Conservation (phyloP, 495 filamentous ascomycete genomes). For the Hamigera avellanea region DNA sequence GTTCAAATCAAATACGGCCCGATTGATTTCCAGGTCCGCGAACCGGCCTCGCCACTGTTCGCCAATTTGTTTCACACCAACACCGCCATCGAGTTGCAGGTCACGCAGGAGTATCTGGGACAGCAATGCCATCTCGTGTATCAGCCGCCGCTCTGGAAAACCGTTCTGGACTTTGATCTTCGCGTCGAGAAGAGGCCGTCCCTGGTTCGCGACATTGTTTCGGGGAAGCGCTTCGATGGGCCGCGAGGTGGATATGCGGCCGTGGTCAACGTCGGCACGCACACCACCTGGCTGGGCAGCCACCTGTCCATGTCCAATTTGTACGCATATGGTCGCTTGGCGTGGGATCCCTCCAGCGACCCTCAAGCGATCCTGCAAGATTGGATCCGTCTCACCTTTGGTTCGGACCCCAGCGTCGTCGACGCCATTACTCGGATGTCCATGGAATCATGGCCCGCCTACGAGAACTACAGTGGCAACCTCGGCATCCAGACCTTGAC, state of each 20-base stretch:
- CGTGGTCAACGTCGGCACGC: slow-evolving; percentile 58
- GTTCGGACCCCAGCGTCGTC: slow-evolving; percentile 37
- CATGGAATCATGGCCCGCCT: slow-evolving; percentile 58
- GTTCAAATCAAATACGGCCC: slow-evolving; percentile 66
- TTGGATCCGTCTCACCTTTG: slow-evolving; percentile 58
- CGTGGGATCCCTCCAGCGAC: slow-evolving; percentile 45
- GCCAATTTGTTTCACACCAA: slow-evolving; percentile 47
- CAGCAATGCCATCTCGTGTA: slow-evolving; percentile 62
- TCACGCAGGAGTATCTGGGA: slow-evolving; percentile 60
- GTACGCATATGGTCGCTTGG: slow-evolving; percentile 55
- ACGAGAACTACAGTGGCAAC: slow-evolving; percentile 62
- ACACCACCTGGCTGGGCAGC: slow-evolving; percentile 56
- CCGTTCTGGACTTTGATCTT: slow-evolving; percentile 53
- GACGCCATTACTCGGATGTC: slow-evolving; percentile 51
- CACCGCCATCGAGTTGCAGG: slow-evolving; percentile 52
- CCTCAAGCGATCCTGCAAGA: slow-evolving; percentile 42
- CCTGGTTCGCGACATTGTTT: slow-evolving; percentile 43
- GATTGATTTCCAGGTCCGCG: slow-evolving; percentile 67
- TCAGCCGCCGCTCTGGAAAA: slow-evolving; percentile 55
- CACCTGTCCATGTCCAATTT: slow-evolving; percentile 63
- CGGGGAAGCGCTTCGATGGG: slow-evolving; percentile 46
- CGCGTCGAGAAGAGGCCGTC: slow-evolving; percentile 44
- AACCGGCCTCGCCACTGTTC: slow-evolving; percentile 58
- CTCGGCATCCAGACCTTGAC: slow-evolving; percentile 59
- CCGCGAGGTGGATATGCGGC: slow-evolving; percentile 50